These are phyloP conservation scores for Sodiomyces alkalinus DNA, from an alignment of 2,329 filamentous ascomycete species.

Conservation along the genomic window DNA sequence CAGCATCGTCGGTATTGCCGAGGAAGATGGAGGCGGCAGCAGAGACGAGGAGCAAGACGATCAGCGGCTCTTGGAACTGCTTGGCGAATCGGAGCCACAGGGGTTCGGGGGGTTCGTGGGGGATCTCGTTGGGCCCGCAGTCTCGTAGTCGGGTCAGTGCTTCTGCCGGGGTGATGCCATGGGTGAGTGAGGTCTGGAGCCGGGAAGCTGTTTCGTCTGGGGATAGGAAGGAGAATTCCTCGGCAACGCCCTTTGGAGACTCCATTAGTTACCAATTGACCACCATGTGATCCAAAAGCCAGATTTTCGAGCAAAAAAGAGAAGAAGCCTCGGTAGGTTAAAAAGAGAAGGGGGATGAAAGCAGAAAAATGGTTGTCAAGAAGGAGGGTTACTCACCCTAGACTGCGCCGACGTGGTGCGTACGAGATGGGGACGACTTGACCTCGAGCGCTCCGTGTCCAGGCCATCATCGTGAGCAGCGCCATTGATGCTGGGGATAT, in stretches of 20 bases:
- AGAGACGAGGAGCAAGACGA: constrained; percentile 78
- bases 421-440: constrained; percentile 20
- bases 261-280: constrained; percentile 1
- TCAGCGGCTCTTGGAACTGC: constrained; percentile 93
- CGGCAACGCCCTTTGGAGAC: constrained; percentile 32
- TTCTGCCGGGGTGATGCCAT: constrained; percentile 69
- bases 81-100: constrained; percentile 90
- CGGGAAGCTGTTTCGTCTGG: constrained; percentile 62
- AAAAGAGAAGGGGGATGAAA: too few species aligned
- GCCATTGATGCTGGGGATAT: constrained; percentile 16
- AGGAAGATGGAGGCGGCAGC: constrained; percentile 79
- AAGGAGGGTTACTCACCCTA: constrained; percentile 24
- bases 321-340: too few species aligned
- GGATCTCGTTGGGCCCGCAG: constrained; percentile 85
- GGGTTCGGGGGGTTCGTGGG: constrained; percentile 84
- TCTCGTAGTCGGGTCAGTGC: constrained; percentile 65
- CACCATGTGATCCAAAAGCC: neutral
- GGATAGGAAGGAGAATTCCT: constrained; percentile 53
- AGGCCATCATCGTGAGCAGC: constrained; percentile 10
- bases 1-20: constrained; percentile 84
- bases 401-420: constrained; percentile 40
- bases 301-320: too few species aligned
- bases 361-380: too few species aligned
- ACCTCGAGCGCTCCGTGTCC: constrained; percentile 17
- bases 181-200: constrained; percentile 66